Conservation (phyloP, 108 stramenopile species). For the Skeletonema marinoi region DNA sequence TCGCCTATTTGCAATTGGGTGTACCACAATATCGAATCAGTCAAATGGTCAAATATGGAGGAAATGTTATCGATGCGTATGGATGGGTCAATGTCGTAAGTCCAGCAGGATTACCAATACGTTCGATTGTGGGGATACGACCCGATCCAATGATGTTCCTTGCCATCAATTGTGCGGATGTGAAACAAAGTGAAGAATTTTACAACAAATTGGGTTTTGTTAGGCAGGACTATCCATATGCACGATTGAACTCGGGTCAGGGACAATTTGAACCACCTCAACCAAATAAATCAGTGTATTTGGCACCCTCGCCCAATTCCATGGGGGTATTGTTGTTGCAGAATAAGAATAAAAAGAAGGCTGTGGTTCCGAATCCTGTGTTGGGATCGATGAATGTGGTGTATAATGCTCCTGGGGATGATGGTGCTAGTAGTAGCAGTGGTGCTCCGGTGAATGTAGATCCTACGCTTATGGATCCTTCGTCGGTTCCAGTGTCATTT, state of each 20-base stretch:
- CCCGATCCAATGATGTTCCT: constrained; percentile 90
- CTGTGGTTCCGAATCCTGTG: constrained; percentile 58
- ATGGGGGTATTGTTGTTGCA: constrained; percentile 84
- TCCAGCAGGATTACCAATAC: constrained; percentile 76
- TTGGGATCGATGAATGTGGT: constrained; percentile 73
- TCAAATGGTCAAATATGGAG: constrained; percentile 80
- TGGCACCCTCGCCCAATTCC: constrained; percentile 74
- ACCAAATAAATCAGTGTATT: constrained; percentile 72
- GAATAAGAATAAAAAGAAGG: constrained; percentile 46
- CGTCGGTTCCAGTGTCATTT: constrained; percentile 58
- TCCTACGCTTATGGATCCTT: constrained; percentile 61
- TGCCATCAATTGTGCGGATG: constrained; percentile 75
- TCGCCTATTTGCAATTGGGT: constrained; percentile 82
- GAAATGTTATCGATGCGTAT: constrained; percentile 83
- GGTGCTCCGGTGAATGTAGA: constrained; percentile 9
- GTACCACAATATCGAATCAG: constrained; percentile 82
- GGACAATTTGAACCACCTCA: constrained; percentile 85
- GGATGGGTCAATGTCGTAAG: constrained; percentile 83
- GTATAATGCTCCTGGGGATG: constrained; percentile 58
- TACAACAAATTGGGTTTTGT: constrained; percentile 74
- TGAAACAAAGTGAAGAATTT: constrained; percentile 67
- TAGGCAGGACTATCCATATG: constrained; percentile 80
- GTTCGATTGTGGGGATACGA: constrained; percentile 79
- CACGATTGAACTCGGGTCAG: constrained; percentile 68
- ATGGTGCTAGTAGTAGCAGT: neutral